Evolutionary conservation across 2,329 filamentous ascomycete genomes (phyloP).

Genomic region (Aspergillus sp.): DNA sequence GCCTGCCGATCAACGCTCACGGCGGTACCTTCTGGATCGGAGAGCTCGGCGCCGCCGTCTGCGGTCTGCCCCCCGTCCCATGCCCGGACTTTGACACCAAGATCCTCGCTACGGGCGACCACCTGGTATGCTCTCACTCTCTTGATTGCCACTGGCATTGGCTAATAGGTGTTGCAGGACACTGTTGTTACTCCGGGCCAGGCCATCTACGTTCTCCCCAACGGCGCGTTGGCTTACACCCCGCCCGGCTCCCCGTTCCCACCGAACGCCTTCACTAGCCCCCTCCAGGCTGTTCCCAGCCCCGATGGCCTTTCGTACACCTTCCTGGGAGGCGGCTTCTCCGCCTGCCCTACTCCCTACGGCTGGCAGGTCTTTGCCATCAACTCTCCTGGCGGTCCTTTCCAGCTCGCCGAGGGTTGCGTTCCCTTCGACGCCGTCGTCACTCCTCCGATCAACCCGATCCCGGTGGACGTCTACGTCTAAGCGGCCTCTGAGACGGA

Average conservation of each 20-base stretch:
- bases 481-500: neutral
- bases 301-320: neutral
- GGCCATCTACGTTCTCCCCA: neutral
- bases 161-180: neutral
- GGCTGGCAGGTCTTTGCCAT: constrained; percentile 45
- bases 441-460: neutral
- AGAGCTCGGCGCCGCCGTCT: neutral
- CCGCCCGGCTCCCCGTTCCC: neutral
- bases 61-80: neutral
- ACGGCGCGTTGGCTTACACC: neutral
- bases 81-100: neutral
- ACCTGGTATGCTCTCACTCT: neutral
- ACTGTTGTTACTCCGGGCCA: neutral
- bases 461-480: neutral
- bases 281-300: neutral
- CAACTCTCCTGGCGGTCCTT: neutral
- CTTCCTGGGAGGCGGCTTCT: neutral
- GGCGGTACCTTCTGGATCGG: neutral
- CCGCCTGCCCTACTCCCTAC: constrained; percentile 11
- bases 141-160: neutral
- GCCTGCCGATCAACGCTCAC: neutral
- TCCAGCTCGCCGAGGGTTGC: neutral
- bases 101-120: neutral
- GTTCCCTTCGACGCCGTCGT: neutral
- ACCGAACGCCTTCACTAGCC: neutral